These are phyloP conservation scores for Trametes cingulata DNA, from an alignment of 768 basidiomycete genomes.

Conservation along the genomic window DNA sequence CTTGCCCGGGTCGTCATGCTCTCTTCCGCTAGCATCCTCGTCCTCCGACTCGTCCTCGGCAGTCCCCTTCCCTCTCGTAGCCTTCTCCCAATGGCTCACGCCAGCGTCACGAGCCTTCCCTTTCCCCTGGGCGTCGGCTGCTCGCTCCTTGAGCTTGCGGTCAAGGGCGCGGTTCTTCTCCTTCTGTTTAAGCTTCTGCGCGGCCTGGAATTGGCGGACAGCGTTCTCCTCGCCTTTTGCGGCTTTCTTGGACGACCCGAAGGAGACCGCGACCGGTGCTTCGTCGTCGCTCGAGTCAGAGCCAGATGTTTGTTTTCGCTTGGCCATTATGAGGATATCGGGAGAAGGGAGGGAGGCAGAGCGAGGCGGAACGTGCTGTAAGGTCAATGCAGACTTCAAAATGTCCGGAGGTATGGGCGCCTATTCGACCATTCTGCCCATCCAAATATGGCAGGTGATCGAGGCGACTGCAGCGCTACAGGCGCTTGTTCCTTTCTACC, in stretches of 20 bases:
- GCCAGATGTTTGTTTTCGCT: neutral
- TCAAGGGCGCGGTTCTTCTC: slow-evolving; percentile 50
- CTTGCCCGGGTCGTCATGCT: neutral
- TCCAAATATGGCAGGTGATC: neutral
- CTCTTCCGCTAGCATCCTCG: slow-evolving; percentile 23
- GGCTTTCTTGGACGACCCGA: slow-evolving; percentile 46
- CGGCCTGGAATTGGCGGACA: slow-evolving; percentile 38
- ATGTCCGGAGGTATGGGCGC: neutral
- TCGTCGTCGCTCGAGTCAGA: slow-evolving; percentile 39
- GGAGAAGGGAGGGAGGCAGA: neutral
- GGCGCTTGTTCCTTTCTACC: neutral
- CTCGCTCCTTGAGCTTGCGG: slow-evolving; percentile 49
- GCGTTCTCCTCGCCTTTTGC: slow-evolving; percentile 40
- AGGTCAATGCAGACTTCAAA: neutral
- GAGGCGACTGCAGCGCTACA: neutral
- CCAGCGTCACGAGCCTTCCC: slow-evolving; percentile 9
- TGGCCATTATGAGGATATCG: neutral
- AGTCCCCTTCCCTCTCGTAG: slow-evolving; percentile 16
- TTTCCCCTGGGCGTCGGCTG: slow-evolving; percentile 27
- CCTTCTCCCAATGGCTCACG: slow-evolving; percentile 20
- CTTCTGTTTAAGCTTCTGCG: slow-evolving; percentile 44
- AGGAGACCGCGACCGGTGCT: slow-evolving; percentile 51
- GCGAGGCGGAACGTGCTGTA: neutral
- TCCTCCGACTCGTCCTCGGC: slow-evolving; percentile 9
- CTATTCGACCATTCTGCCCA: neutral